Evolutionary conservation across 2,329 filamentous ascomycete species (phyloP).

Genomic region (Colletotrichum paranaense): DNA sequence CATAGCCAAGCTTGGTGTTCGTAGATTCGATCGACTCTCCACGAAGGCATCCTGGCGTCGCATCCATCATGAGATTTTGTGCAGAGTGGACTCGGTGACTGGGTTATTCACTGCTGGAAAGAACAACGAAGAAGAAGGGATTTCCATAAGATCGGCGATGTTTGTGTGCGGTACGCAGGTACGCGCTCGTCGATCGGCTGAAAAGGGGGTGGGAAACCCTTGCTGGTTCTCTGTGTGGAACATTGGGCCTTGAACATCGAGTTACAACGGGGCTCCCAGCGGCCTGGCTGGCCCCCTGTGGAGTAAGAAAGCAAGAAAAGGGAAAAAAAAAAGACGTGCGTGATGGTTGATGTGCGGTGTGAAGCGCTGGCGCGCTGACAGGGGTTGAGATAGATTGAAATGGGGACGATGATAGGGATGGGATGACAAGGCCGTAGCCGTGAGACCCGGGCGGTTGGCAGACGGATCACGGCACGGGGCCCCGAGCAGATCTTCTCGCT

Average conservation of each 20-base stretch:
- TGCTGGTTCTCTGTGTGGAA: conserved; percentile 1
- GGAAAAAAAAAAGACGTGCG: not conserved
- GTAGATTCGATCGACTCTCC: conserved; percentile 9
- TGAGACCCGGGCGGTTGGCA: conserved; percentile 14
- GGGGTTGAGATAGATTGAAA: conserved; percentile 17
- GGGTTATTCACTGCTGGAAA: not conserved
- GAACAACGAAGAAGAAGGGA: not conserved
- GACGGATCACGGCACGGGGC: conserved; percentile 5
- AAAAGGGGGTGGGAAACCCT: conserved; percentile 10
- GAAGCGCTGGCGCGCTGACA: conserved; percentile 17
- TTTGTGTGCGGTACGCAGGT: not conserved
- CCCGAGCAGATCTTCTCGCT: not conserved
- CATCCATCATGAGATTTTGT: not conserved
- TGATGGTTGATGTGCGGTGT: conserved; percentile 27
- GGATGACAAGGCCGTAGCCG: conserved; percentile 14
- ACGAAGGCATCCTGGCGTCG: conserved; percentile 24
- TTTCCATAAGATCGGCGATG: conserved; percentile 24
- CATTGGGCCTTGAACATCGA: not conserved
- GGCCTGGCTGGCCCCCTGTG: conserved; percentile 15
- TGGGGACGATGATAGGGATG: not conserved
- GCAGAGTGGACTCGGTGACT: conserved; percentile 1
- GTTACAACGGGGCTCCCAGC: conserved; percentile 9
- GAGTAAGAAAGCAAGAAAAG: not conserved
- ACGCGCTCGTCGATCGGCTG: conserved; percentile 16
- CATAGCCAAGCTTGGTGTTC: conserved; percentile 24